Base-by-base conservation (phyloP, 305 asterid genomes). In the Fraxinus angustifolia region DNA sequence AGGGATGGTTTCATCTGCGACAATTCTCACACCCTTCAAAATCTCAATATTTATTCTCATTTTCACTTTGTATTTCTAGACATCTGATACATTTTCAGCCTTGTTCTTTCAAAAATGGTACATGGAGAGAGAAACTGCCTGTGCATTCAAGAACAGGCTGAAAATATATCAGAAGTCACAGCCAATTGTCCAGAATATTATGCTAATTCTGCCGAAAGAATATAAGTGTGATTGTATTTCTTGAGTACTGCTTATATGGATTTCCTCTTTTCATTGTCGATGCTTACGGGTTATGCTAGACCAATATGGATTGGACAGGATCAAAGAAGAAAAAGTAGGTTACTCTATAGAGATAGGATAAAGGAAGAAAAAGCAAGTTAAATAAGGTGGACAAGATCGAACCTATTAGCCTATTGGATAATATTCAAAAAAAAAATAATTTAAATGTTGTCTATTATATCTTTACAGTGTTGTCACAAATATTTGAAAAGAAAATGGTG, bases 1-100 rank as follows among this genome's bases (percentile, higher is more conserved):
- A 42, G 45, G 38, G 74, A 75, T 12, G 35, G 78, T 31, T 73
- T 88, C 92, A 17, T 88, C 90, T 50, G 83, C 91, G 79, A 42
- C 35, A 36, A 79, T 79, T 77, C 79, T 73, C 10, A 75, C 79
- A 76, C 88, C 89, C 76, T 80, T 86, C 60, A 85, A 84, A 23
- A 7, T 76, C 38, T 73, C 86, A 45, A 81, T 84, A 58, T 62
- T 42, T 60, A 76, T 80, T 42, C 79, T 84, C 58, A 35, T 82
- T 42, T 78, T 76, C 70, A 12, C 77, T 50, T 58, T 79, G 23
- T 81, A 36, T 65, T 50, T 72, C 74, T 77, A 71, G 82, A 60
- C 80, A 58, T 81, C 81, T 86, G 77, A 68, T 42, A 70, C 16
- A 78, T 78, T 21, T 14, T 2, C 16, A 81, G 80, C 80, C 68